These are phyloP conservation scores for Piromyces sp. DNA, from an alignment of 192 early-diverging fungal species.

Conservation along the genomic window DNA sequence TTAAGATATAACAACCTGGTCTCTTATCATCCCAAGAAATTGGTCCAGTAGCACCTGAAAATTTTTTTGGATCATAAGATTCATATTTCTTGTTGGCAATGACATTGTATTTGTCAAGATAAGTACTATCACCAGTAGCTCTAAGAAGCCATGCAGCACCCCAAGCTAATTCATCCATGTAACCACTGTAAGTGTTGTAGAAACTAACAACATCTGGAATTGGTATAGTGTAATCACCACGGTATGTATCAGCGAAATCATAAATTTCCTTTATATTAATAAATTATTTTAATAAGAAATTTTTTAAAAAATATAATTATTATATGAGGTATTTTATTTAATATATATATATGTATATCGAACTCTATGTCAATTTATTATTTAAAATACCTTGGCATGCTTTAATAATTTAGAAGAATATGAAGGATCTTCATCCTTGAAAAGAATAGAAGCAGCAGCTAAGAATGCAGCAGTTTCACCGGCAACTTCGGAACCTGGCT, in stretches of 20 bases:
- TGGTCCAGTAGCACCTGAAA: slow-evolving; percentile 4
- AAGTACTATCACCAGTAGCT: slow-evolving; percentile 19
- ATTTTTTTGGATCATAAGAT: slow-evolving; percentile 1
- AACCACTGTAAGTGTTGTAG: slow-evolving; percentile 17
- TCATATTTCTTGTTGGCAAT: slow-evolving; percentile 9
- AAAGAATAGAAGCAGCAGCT: slow-evolving; percentile 29
- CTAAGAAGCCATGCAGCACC: slow-evolving; percentile 39
- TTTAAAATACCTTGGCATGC: slow-evolving; percentile 15
- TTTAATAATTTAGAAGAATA: slow-evolving; percentile 4
- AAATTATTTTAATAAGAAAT: too few relatives aligned
- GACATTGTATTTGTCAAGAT: slow-evolving; percentile 16
- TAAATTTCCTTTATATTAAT: slow-evolving; percentile 11
- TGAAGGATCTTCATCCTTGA: not conserved
- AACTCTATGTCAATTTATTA: too few relatives aligned
- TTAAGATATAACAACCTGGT: slow-evolving; percentile 22
- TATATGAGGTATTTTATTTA: too few relatives aligned
- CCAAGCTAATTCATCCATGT: slow-evolving; percentile 25
- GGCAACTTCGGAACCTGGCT: slow-evolving; percentile 31
- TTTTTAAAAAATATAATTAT: too few relatives aligned
- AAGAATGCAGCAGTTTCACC: slow-evolving; percentile 34
- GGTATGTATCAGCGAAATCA: slow-evolving; percentile 20
- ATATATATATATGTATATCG: too few relatives aligned
- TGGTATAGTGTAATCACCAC: slow-evolving; percentile 15
- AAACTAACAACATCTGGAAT: slow-evolving; percentile 13
- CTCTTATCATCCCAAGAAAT: slow-evolving; percentile 26